Conservation (phyloP, 2,329 filamentous ascomycete species). For the Ampelomyces quisqualis region DNA sequence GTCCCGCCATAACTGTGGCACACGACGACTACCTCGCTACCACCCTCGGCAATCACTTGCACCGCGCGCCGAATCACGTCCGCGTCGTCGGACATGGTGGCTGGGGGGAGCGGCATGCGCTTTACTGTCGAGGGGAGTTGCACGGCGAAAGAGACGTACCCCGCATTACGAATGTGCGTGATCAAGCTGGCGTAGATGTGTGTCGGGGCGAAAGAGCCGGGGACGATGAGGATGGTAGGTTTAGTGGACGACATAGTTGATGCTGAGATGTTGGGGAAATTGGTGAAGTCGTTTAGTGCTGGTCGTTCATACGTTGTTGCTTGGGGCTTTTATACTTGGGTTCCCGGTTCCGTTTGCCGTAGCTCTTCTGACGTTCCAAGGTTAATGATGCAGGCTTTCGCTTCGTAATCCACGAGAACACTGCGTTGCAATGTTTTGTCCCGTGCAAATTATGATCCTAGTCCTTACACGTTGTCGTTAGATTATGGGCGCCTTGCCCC, state of each 20-base stretch:
- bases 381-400: no score
- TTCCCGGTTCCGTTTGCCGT: no score
- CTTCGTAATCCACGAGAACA: no score
- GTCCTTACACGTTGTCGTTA: no score
- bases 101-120: conserved; percentile 11
- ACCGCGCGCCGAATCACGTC: conserved; percentile 23
- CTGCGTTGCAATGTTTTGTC: no score
- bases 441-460: no score
- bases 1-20: conserved; percentile 19
- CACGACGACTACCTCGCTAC: conserved; percentile 34
- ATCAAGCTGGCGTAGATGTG: conserved; percentile 14
- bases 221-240: conserved; percentile 22
- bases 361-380: no score
- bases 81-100: conserved; percentile 31
- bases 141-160: conserved; percentile 15
- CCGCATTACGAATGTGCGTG: conserved; percentile 5
- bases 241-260: conserved; percentile 5
- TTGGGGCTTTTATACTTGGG: no score
- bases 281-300: no score
- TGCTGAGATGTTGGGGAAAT: background rate
- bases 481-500: no score
- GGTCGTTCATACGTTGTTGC: no score
- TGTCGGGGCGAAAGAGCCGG: conserved; percentile 21
- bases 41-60: conserved; percentile 23
- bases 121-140: conserved; percentile 17